Conservation (phyloP, 2,329 filamentous ascomycete species). For the Claviceps sp. region DNA sequence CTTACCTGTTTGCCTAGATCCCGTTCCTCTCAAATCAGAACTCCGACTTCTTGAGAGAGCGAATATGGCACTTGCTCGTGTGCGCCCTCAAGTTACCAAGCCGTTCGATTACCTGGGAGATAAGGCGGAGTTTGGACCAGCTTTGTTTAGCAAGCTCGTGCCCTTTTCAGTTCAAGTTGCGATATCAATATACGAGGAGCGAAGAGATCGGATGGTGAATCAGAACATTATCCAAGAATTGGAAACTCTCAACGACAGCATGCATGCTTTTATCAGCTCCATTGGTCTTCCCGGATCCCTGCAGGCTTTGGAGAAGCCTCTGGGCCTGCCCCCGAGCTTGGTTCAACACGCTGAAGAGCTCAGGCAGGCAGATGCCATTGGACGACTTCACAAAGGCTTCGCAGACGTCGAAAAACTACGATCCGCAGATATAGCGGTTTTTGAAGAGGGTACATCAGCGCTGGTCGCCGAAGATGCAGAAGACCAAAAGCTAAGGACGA, state of each 20-base stretch:
- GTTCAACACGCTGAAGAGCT: slow-evolving; percentile 90
- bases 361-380: slow-evolving; percentile 75
- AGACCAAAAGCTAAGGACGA: slow-evolving; percentile 60
- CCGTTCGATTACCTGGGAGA: slow-evolving; percentile 72
- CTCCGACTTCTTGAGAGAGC: slow-evolving; percentile 75
- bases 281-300: slow-evolving; percentile 84
- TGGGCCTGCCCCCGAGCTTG: slow-evolving; percentile 74
- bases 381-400: slow-evolving; percentile 64
- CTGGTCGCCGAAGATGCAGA: slow-evolving; percentile 72
- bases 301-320: slow-evolving; percentile 86
- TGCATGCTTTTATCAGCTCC: slow-evolving; percentile 68
- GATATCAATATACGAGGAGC: slow-evolving; percentile 87
- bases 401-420: slow-evolving; percentile 87
- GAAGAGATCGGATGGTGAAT: slow-evolving; percentile 80
- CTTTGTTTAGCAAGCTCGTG: slow-evolving; percentile 81
- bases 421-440: slow-evolving; percentile 60
- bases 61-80: slow-evolving; percentile 69
- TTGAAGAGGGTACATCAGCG: slow-evolving; percentile 69
- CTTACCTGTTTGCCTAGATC: slow-evolving; percentile 33
- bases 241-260: slow-evolving; percentile 63
- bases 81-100: slow-evolving; percentile 70
- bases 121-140: slow-evolving; percentile 65
- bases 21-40: slow-evolving; percentile 79
- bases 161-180: slow-evolving; percentile 93
- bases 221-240: slow-evolving; percentile 75